Evolutionary conservation across 176 grass and related monocot genomes (phyloP).

Genomic region (Elymus sibiricus): DNA sequence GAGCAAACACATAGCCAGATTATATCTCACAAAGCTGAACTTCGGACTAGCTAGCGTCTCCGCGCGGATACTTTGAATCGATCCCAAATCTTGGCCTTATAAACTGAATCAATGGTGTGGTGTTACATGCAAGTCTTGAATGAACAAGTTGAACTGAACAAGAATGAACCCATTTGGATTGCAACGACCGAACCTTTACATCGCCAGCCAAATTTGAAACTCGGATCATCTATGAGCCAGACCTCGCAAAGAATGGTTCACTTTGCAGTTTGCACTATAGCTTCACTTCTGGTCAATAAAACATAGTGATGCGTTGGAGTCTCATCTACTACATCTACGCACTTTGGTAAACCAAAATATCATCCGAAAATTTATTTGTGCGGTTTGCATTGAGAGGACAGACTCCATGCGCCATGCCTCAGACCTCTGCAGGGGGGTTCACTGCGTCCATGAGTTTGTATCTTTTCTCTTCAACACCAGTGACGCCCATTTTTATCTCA

Average conservation of each 20-base stretch:
- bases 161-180: not conserved
- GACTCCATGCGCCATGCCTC: slow-evolving; percentile 19
- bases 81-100: too few relatives aligned
- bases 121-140: too few relatives aligned
- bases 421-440: slow-evolving; percentile 35
- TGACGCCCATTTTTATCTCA: slow-evolving; percentile 98
- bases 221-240: slow-evolving; percentile 2
- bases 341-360: not conserved
- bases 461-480: slow-evolving; percentile 94
- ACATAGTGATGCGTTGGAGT: not conserved
- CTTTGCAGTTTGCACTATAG: not conserved
- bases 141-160: too few relatives aligned
- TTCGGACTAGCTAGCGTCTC: not conserved
- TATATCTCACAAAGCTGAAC: not conserved
- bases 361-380: slow-evolving; percentile 4
- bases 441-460: slow-evolving; percentile 94
- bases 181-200: not conserved
- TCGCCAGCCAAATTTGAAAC: slow-evolving; percentile 1
- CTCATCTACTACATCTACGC: not conserved
- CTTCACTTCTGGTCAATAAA: not conserved
- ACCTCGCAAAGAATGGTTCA: not conserved
- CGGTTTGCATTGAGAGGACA: slow-evolving; percentile 8
- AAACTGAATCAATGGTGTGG: too few relatives aligned
- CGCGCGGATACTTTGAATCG: too few relatives aligned
- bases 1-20: too few relatives aligned